Base-by-base conservation (phyloP, 179 eudicot species). In the Pouteria campechiana region DNA sequence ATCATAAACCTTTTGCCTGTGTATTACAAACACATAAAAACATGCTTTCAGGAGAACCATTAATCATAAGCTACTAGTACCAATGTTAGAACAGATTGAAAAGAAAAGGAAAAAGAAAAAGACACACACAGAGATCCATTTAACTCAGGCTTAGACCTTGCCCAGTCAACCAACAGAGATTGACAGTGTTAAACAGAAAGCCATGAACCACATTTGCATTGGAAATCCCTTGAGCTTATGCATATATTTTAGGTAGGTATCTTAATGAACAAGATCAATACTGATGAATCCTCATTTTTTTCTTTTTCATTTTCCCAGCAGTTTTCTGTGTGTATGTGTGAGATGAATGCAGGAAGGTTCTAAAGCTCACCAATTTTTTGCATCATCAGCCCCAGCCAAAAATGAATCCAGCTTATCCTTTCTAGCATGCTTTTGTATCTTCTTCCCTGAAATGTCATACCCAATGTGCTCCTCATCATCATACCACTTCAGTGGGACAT, bases 391-490 rank as follows among this genome's bases (percentile, higher is more conserved):
- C 49, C 67, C 74, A 30, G 74, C 76, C 7, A 92, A 75, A 65
- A 73, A 78, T 44, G 63, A 67, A 7, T 65, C 69, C 23, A 92
- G 79, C 52, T 61, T 70, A 62, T 76, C 87, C 41, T 58, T 66
- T 59, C 75, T 74, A 57, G 79, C 89, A 54, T 78, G 82, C 62
- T 83, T 92, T 72, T 82, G 87, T 22, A 92, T 75, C 75, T 87
- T 87, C 81, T 64, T 87, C 45, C 96, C 99, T 10, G 68, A 19
- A 32, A 77, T 33, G 60, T 87, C 86, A 61, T 92, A 87, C 22
- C 99, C 99, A 47, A 92, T 83, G 63, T 92, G 99, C 35, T 77
- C 89, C 74, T 92, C 99, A 7, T 92, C 96, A 42, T 60, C 73
- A 64, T 92, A 92, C 69, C 93, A 92, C 63, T 71, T 74, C 37